Evolutionary conservation across 352 stramenopile genomes (phyloP).

Genomic region (Phytophthora europaea): DNA sequence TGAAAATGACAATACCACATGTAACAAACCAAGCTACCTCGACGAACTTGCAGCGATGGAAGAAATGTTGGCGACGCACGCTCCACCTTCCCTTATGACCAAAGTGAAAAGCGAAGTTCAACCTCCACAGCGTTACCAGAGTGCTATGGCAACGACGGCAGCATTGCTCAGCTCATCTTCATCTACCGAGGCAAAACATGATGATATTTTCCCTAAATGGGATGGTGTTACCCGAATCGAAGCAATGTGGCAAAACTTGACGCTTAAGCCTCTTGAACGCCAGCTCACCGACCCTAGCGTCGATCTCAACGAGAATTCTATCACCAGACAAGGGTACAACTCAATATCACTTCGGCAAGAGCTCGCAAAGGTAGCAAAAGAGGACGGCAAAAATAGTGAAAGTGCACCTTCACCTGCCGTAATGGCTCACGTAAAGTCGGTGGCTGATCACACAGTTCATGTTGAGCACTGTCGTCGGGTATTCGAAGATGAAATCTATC

Average conservation of each 20-base stretch:
- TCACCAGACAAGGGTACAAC: constrained; percentile 45
- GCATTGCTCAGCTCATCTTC: background rate
- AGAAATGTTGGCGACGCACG: constrained; percentile 50
- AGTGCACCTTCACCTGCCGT: background rate
- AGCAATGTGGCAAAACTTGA: constrained; percentile 69
- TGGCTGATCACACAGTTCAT: constrained; percentile 36
- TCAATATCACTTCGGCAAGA: constrained; percentile 45
- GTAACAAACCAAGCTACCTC: constrained; percentile 43
- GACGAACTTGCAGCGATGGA: constrained; percentile 69
- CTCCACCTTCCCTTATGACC: constrained; percentile 13
- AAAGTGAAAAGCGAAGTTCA: constrained; percentile 9
- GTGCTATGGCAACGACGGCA: background rate
- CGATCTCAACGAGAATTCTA: background rate
- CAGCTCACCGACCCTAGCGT: constrained; percentile 10
- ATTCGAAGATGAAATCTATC: constrained; percentile 63
- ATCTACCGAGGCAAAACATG: background rate
- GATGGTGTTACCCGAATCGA: constrained; percentile 50
- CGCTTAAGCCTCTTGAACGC: constrained; percentile 40
- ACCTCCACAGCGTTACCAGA: background rate
- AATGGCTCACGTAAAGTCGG: background rate
- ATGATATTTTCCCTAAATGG: constrained; percentile 22
- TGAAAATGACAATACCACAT: background rate
- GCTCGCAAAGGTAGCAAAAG: background rate
- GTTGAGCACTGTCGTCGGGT: constrained; percentile 51
- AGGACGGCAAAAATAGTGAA: background rate